Percentiles rank a stretch among this genome's conserved stretches.
phyloP scores from a whole-genome alignment of 495 filamentous ascomycete species.

The Hyaloscypha variabilis region DNA sequence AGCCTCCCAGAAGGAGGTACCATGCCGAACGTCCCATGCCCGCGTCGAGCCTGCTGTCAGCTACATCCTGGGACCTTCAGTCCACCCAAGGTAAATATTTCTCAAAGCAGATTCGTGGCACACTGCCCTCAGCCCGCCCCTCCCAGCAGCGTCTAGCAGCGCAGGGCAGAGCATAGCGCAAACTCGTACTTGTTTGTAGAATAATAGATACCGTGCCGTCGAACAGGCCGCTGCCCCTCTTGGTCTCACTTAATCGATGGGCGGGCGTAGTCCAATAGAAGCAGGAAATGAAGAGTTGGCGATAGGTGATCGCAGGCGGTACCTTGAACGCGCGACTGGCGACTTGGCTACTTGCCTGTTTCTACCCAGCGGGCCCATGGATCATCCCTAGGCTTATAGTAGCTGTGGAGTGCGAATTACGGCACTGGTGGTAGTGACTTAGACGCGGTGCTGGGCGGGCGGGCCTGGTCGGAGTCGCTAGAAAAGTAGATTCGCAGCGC shows the following conservation, averaged over 20 bases:
- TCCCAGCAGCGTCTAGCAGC: too few species aligned
- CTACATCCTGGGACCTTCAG: conserved; percentile 5
- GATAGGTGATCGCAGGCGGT: not conserved
- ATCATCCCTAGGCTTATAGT: conserved; percentile 16
- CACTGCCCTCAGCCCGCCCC: not conserved
- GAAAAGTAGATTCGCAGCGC: not conserved
- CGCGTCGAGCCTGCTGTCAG: conserved; percentile 17
- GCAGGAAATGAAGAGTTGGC: conserved; percentile 3
- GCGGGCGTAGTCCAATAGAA: conserved; percentile 9
- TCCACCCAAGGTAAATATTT: not conserved
- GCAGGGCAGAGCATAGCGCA: not conserved
- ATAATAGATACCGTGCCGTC: too few species aligned
- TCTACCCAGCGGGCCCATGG: conserved; percentile 14
- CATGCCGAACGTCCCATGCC: not conserved
- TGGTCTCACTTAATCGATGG: conserved; percentile 17
- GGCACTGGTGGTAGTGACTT: not conserved
- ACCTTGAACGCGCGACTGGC: conserved; percentile 1
- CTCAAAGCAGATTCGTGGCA: conserved; percentile 11
- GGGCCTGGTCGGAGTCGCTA: not conserved
- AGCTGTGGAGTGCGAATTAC: too few species aligned
- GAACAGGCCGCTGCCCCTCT: conserved; percentile 6
- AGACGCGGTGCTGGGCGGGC: not conserved
- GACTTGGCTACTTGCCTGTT: conserved; percentile 16
- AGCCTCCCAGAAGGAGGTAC: conserved; percentile 4
- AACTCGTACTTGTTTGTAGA: conserved; percentile 4